Conservation (phyloP, 139 green algal genomes). For the Chlamydomonas applanata region DNA sequence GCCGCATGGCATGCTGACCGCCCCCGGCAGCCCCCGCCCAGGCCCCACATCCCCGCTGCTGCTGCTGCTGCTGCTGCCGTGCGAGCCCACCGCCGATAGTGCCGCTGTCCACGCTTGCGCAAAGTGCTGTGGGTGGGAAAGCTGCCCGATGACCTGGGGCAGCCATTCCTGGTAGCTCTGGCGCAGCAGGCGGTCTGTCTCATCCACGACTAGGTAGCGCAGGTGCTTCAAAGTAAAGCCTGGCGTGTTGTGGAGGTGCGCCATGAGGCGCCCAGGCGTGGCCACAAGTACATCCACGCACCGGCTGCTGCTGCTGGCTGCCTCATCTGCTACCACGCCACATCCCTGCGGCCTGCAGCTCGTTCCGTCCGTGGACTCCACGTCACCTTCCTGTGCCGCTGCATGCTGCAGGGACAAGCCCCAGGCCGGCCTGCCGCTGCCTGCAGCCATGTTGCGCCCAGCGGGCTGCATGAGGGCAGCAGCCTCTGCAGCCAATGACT, state of each 20-base stretch:
- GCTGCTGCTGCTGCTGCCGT: conserved; percentile 1
- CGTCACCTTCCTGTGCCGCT: not conserved
- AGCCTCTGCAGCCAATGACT: conserved; percentile 43
- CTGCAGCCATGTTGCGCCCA: not conserved
- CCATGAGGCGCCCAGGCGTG: conserved; percentile 78
- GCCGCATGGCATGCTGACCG: not conserved
- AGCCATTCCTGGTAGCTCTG: conserved; percentile 95
- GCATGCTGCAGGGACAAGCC: not conserved
- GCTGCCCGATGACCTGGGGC: conserved; percentile 55
- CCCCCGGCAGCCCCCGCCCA: not conserved
- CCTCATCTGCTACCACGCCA: not conserved
- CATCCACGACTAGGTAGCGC: conserved; percentile 85
- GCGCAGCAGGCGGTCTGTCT: conserved; percentile 87
- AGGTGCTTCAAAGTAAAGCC: conserved; percentile 56
- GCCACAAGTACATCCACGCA: conserved; percentile 62
- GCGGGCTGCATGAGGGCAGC: conserved; percentile 19
- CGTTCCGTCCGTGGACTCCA: not conserved
- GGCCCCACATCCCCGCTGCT: not conserved
- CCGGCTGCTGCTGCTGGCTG: not conserved
- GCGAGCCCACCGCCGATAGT: not conserved
- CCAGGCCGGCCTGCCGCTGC: not conserved
- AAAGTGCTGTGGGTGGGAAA: conserved; percentile 1
- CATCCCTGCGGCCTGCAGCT: not conserved
- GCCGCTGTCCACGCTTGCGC: not conserved
- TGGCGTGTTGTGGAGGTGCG: conserved; percentile 60